Conservation (phyloP, 1,284 basidiomycete genomes). For the Earliella scabrosa region DNA sequence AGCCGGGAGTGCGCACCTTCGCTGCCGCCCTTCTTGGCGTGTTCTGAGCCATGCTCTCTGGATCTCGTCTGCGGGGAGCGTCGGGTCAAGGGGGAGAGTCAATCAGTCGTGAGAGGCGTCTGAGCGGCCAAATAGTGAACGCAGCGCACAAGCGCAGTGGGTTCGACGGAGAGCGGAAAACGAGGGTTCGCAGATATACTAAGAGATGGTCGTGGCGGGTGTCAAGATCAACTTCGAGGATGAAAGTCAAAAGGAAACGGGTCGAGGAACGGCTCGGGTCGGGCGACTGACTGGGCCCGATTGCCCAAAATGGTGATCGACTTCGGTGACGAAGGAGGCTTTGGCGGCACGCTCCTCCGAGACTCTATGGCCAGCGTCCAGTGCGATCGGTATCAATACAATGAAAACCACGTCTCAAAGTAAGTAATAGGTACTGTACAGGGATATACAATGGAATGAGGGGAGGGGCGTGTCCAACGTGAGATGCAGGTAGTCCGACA, state of each 20-base stretch:
- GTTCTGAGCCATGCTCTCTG: constrained; percentile 16
- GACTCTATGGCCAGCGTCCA: too few relatives aligned
- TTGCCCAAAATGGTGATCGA: constrained; percentile 12
- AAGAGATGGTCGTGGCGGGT: background rate
- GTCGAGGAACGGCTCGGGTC: background rate
- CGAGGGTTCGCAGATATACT: background rate
- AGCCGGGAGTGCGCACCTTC: constrained; percentile 13
- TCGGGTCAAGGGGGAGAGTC: background rate
- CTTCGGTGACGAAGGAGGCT: background rate
- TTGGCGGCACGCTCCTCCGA: background rate
- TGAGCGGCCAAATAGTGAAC: background rate
- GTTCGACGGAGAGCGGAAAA: background rate
- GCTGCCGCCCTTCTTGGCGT: constrained; percentile 22
- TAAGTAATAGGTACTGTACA: background rate
- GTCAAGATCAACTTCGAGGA: background rate
- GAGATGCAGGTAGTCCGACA: background rate
- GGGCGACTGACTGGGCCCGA: background rate
- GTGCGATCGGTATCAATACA: background rate
- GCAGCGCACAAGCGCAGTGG: too few relatives aligned
- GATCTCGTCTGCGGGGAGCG: constrained; percentile 3
- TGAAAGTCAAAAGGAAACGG: background rate
- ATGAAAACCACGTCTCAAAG: background rate
- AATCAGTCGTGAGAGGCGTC: constrained; percentile 4
- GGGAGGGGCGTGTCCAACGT: background rate
- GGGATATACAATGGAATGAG: background rate